These are phyloP conservation scores for Globomyces pollinis-pini DNA, from an alignment of 192 early-diverging fungal species.

Conservation along the genomic window DNA sequence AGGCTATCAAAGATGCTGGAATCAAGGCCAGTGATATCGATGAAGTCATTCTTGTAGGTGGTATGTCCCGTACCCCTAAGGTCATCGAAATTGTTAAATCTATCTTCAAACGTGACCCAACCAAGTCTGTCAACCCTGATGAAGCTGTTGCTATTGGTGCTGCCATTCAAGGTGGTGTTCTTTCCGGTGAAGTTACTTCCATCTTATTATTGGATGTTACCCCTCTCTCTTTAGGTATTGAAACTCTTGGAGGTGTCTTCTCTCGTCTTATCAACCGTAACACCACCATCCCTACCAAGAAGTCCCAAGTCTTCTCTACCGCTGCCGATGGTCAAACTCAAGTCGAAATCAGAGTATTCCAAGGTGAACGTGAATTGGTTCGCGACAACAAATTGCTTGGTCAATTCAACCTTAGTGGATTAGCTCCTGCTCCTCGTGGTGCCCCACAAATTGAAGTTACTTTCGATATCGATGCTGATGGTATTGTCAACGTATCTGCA, in stretches of 20 bases:
- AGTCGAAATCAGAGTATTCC: constrained; percentile 96
- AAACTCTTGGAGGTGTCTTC: constrained; percentile 97
- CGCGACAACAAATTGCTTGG: constrained; percentile 97
- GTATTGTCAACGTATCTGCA: constrained; percentile 96
- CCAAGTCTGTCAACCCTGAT: constrained; percentile 96
- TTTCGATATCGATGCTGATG: constrained; percentile 99
- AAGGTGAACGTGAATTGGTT: constrained; percentile 96
- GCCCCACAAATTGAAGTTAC: constrained; percentile 96
- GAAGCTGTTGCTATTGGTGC: constrained; percentile 98
- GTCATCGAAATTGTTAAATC: constrained; percentile 86
- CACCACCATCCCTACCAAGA: constrained; percentile 99
- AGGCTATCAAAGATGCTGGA: constrained; percentile 93
- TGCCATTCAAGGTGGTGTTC: constrained; percentile 95
- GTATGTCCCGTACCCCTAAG: constrained; percentile 97
- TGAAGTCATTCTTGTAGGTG: constrained; percentile 96
- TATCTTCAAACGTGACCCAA: constrained; percentile 85
- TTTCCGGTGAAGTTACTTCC: constrained; percentile 92
- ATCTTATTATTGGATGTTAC: constrained; percentile 95
- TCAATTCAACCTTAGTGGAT: constrained; percentile 92
- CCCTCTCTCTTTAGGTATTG: constrained; percentile 95
- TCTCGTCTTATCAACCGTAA: constrained; percentile 94
- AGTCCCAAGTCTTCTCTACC: constrained; percentile 98
- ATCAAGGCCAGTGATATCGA: constrained; percentile 71
- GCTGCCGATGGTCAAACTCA: constrained; percentile 97
- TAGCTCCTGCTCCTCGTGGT: constrained; percentile 95